Base-by-base conservation (phyloP, 2,329 filamentous ascomycete genomes). In the Seiridium unicorne region DNA sequence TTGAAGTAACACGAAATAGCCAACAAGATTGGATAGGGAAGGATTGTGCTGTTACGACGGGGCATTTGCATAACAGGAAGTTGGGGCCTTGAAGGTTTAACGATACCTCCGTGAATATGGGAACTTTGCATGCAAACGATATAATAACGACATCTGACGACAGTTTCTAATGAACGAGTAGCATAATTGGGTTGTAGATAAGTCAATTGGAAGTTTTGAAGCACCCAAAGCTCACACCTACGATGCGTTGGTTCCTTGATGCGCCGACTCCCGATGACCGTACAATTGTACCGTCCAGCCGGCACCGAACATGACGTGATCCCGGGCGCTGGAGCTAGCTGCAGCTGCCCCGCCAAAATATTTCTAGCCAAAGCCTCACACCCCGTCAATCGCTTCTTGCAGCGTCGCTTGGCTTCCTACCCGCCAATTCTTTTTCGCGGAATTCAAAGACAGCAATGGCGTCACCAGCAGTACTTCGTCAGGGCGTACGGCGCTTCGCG, bases 401-500 rank as follows among this genome's bases (percentile, higher is more conserved):
- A 9, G 34, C 18, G 9, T 49, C 13, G 47, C n/a, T 38, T 13
- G 34, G 34, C n/a, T 18, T 31, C n/a, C 31, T 10, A 18, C 46
- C n/a, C 46, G n/a, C 9, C 13, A 3, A 26, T 26, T 26, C 18
- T 26, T 9, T 2, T 38, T 13, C 35, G n/a, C 5, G 13, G 18
- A 48, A 18, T 5, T 44, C 11, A 31, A 1, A 53, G 31, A 13
- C 31, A 53, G 38, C 31, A 11, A 53, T 53, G 49, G 35, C 49
- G 38, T 31, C 40, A 18, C 38, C 53, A 46, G 76, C 55, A 51
- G 93, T 93, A 90, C 87, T 92, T 68, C 85, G 88, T 69, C 86
- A 86, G 62, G 85, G 84, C 69, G 81, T 87, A 63, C 85, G 89
- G 69, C 84, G 85, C 63, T 89, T 95, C 69, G 83, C 86, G 59